Conservation (phyloP, 352 stramenopile species). For the Aphanomyces cochlioides region DNA sequence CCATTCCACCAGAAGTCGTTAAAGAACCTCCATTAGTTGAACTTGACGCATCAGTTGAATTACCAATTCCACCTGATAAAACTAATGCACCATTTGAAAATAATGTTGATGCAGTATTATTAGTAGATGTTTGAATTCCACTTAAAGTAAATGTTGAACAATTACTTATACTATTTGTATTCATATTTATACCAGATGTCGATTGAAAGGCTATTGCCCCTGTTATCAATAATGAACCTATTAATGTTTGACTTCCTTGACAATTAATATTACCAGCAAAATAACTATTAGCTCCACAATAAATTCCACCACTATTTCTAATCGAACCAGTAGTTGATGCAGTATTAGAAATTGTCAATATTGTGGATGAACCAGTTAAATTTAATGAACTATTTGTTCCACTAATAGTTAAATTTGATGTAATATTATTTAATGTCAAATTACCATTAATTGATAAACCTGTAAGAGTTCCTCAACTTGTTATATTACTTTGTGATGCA, state of each 20-base stretch:
- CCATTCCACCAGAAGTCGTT: background rate
- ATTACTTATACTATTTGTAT: conserved; percentile 2
- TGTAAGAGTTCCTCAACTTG: background rate
- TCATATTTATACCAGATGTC: conserved; percentile 4
- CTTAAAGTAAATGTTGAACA: conserved; percentile 4
- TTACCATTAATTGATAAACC: conserved; percentile 2
- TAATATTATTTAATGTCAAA: conserved; percentile 7
- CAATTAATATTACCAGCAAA: conserved; percentile 7
- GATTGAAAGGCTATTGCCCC: background rate
- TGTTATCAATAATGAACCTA: background rate
- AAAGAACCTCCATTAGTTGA: conserved; percentile 9
- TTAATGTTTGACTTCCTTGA: conserved; percentile 6
- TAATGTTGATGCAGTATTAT: conserved; percentile 4
- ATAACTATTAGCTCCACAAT: conserved; percentile 7
- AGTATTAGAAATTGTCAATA: conserved; percentile 6
- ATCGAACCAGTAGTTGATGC: background rate
- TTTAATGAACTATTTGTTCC: background rate
- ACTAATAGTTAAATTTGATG: background rate
- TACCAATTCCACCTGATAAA: background rate
- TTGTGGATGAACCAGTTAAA: background rate
- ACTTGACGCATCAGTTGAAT: conserved; percentile 7
- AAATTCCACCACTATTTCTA: background rate
- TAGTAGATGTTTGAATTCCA: conserved; percentile 8
- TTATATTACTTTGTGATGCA: background rate
- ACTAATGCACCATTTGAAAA: conserved; percentile 6